These are phyloP conservation scores for Daedaleopsis nitida DNA, from an alignment of 768 basidiomycete species.

Conservation along the genomic window DNA sequence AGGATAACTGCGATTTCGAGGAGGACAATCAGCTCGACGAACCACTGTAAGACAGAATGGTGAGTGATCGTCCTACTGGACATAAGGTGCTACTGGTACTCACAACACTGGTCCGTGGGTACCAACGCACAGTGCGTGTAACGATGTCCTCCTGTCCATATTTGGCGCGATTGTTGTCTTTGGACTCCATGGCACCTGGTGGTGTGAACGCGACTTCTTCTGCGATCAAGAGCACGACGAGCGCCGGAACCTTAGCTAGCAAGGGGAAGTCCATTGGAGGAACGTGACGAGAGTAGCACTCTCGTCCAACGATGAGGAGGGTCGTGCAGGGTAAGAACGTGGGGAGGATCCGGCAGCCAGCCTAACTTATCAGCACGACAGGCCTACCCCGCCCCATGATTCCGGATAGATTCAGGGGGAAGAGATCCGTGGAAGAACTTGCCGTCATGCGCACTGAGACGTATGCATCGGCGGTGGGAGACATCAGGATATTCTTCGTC, in stretches of 20 bases:
- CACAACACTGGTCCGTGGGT: background rate
- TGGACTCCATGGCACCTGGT: background rate
- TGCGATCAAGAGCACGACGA: background rate
- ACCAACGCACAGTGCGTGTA: background rate
- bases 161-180: background rate
- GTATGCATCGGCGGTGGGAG: too few species aligned
- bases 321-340: background rate
- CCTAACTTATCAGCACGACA: too few species aligned
- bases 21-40: background rate
- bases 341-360: too few species aligned
- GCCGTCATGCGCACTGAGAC: too few species aligned
- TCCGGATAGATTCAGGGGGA: too few species aligned
- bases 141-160: background rate
- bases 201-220: background rate
- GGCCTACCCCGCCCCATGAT: too few species aligned
- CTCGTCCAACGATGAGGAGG: background rate
- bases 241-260: background rate
- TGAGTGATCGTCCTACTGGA: too few species aligned
- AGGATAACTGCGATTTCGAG: constrained; percentile 1
- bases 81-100: background rate
- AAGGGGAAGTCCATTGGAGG: background rate
- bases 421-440: too few species aligned
- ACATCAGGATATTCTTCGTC: too few species aligned
- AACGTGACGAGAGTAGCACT: background rate
- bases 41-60: background rate